Conservation (phyloP, 768 basidiomycete genomes). For the Paxillus involutus region DNA sequence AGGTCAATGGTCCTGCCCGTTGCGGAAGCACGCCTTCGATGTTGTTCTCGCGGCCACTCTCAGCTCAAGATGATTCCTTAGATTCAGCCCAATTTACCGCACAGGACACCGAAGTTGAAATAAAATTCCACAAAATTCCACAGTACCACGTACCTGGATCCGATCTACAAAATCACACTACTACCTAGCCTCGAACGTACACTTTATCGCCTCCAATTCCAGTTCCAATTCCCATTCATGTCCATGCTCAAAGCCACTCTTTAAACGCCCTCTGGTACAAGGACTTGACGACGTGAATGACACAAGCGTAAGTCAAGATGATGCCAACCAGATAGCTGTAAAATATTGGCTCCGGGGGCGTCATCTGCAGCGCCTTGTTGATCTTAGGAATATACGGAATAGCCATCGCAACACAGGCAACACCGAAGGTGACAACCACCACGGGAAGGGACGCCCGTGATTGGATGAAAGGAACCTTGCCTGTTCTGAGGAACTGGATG, state of each 20-base stretch:
- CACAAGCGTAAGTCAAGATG: slow-evolving; percentile 22
- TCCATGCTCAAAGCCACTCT: slow-evolving; percentile 26
- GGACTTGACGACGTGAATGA: slow-evolving; percentile 27
- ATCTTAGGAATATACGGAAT: slow-evolving; percentile 33
- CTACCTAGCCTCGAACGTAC: not conserved
- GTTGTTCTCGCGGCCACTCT: no score
- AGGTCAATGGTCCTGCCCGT: no score
- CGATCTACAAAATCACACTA: not conserved
- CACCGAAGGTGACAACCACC: slow-evolving; percentile 29
- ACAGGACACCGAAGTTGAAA: not conserved
- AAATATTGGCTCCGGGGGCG: slow-evolving; percentile 28
- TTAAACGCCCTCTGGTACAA: slow-evolving; percentile 27
- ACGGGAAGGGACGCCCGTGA: slow-evolving; percentile 29
- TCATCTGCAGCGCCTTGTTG: slow-evolving; percentile 27
- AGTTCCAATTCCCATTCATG: not conserved
- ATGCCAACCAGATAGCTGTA: slow-evolving; percentile 25
- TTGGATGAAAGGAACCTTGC: slow-evolving; percentile 31
- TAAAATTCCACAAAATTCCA: no score
- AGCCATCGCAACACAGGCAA: slow-evolving; percentile 32
- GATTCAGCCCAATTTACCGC: no score
- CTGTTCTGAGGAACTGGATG: slow-evolving; percentile 32
- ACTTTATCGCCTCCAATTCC: not conserved
- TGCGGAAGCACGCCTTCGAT: no score
- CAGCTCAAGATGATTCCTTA: no score
- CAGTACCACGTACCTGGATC: not conserved